A percentile compares a stretch with the other conserved stretches of the same genome.
Conservation (phyloP, 345 rosid genomes). For the Camelina laxa region DNA sequence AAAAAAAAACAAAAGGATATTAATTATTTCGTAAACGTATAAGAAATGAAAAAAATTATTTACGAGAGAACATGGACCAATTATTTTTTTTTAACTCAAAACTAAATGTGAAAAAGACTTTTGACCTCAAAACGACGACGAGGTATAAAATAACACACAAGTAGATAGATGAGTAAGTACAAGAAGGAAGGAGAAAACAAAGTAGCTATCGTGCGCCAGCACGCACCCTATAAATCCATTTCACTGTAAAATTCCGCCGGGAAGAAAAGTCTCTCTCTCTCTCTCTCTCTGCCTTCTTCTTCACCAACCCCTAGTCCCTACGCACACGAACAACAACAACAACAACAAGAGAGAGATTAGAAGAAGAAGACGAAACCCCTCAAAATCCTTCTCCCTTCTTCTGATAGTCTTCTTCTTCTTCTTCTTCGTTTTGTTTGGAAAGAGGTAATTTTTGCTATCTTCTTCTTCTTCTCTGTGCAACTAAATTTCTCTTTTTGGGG, state of each 20-base stretch:
- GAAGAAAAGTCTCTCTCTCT: constrained; percentile 39
- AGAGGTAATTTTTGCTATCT: constrained; percentile 29
- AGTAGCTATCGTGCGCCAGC: constrained; percentile 41
- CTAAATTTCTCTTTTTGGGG: constrained; percentile 1
- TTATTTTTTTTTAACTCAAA: too few relatives aligned
- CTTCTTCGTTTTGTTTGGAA: background rate
- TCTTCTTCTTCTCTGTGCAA: background rate
- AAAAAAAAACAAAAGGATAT: background rate
- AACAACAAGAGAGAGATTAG: too few relatives aligned
- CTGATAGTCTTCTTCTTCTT: background rate
- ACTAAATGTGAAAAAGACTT: constrained; percentile 7
- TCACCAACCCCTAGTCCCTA: constrained; percentile 31
- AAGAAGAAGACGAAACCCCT: constrained; percentile 2
- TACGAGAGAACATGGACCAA: too few relatives aligned
- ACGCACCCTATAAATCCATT: constrained; percentile 21
- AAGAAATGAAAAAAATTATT: too few relatives aligned
- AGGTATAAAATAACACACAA: constrained; percentile 8
- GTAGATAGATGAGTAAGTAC: background rate
- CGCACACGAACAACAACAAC: background rate
- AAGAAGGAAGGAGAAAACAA: background rate
- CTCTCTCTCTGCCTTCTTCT: background rate
- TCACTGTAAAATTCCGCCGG: constrained; percentile 47
- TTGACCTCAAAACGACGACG: constrained; percentile 11
- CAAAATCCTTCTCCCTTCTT: constrained; percentile 5
- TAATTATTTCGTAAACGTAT: background rate